These are phyloP conservation scores for Curvularia lunata DNA, from an alignment of 2,329 filamentous ascomycete genomes.

Conservation along the genomic window DNA sequence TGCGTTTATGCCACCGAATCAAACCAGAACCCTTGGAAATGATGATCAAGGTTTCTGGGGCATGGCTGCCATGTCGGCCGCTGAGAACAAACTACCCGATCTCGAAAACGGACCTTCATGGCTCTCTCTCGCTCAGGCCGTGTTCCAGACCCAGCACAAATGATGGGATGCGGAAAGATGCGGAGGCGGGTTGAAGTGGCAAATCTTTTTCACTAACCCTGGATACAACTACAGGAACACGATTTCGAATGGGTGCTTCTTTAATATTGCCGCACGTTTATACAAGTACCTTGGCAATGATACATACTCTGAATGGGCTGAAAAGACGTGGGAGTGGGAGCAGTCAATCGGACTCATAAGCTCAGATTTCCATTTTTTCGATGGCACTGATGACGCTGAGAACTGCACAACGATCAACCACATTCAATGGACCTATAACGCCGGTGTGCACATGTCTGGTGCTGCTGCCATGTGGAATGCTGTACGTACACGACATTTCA, in stretches of 20 bases:
- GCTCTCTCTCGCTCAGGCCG: slow-evolving; percentile 71
- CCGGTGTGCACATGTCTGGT: slow-evolving; percentile 55
- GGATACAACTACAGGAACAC: slow-evolving; percentile 87
- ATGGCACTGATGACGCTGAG: slow-evolving; percentile 52
- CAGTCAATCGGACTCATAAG: slow-evolving; percentile 59
- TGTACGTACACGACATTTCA: slow-evolving; percentile 41
- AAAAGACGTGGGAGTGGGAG: slow-evolving; percentile 66
- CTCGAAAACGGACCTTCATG: slow-evolving; percentile 62
- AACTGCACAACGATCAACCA: slow-evolving; percentile 54
- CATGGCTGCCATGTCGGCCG: slow-evolving; percentile 64
- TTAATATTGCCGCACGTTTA: slow-evolving; percentile 78
- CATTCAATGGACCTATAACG: slow-evolving; percentile 57
- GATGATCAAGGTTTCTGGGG: slow-evolving; percentile 67
- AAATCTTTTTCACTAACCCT: slow-evolving; percentile 77
- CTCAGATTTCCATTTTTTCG: slow-evolving; percentile 55
- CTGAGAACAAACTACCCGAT: slow-evolving; percentile 58
- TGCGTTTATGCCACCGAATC: slow-evolving; percentile 80
- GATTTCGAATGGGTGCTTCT: slow-evolving; percentile 80
- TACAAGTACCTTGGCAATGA: slow-evolving; percentile 71
- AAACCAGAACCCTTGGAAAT: slow-evolving; percentile 62
- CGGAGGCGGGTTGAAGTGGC: slow-evolving; percentile 77
- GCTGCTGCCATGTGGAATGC: slow-evolving; percentile 57
- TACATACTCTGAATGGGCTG: slow-evolving; percentile 65
- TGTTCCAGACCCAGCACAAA: slow-evolving; percentile 73
- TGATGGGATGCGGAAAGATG: slow-evolving; percentile 75